A percentile compares a stretch with the other conserved stretches of the same genome.
These are phyloP conservation scores for Arctium lappa DNA, from an alignment of 129 eudicot species.

Conservation along the genomic window DNA sequence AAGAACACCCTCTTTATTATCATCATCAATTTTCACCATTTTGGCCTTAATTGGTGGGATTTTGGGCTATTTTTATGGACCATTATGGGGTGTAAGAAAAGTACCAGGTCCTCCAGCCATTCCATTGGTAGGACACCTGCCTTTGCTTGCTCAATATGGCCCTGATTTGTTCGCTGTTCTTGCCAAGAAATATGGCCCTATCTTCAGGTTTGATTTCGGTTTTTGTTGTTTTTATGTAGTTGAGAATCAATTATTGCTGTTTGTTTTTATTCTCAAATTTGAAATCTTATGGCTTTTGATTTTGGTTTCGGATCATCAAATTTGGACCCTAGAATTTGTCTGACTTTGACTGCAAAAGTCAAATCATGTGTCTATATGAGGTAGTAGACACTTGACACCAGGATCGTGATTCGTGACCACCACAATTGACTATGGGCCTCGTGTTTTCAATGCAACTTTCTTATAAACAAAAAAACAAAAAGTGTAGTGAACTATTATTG, in stretches of 20 bases:
- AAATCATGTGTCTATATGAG: background rate
- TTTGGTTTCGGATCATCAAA: background rate
- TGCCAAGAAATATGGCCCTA: conserved; percentile 78
- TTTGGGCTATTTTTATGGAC: conserved; percentile 57
- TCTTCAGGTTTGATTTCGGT: conserved; percentile 58
- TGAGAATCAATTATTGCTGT: background rate
- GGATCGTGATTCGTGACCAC: too few species aligned
- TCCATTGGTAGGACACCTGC: conserved; percentile 83
- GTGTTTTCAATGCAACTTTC: too few species aligned
- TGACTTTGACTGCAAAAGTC: background rate
- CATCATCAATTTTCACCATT: conserved; percentile 29
- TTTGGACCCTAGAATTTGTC: background rate
- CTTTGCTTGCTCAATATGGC: conserved; percentile 81
- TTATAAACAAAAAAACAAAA: too few species aligned
- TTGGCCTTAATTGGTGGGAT: conserved; percentile 33
- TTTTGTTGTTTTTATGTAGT: background rate
- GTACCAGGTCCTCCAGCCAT: conserved; percentile 85
- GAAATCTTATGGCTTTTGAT: background rate
- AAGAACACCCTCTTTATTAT: conserved; percentile 3
- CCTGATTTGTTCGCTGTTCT: conserved; percentile 76
- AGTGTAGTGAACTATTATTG: too few species aligned
- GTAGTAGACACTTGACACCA: too few species aligned
- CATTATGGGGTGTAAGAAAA: conserved; percentile 76
- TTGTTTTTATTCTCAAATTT: background rate
- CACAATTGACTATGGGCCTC: too few species aligned